Evolutionary conservation across 768 basidiomycete genomes (phyloP).

Genomic region (Suillus plorans): DNA sequence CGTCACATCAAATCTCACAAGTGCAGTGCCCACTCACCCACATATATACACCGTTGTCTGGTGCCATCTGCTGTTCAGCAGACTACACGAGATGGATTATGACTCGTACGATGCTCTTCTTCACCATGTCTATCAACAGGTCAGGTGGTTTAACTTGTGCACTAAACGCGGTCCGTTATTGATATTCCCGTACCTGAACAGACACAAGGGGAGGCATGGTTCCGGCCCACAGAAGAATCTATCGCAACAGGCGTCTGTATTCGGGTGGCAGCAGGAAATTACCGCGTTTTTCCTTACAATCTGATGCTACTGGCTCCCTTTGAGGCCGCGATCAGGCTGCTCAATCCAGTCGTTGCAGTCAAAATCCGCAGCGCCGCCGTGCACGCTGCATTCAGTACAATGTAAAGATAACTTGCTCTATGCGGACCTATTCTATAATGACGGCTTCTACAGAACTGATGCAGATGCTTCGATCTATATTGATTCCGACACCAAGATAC

Average conservation of each 20-base stretch:
- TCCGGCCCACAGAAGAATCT: slow-evolving; percentile 78
- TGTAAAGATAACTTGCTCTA: slow-evolving; percentile 40
- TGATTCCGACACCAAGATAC: slow-evolving; percentile 80
- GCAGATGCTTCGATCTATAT: slow-evolving; percentile 62
- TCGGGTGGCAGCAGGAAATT: slow-evolving; percentile 63
- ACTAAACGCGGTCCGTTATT: not conserved
- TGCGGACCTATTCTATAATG: slow-evolving; percentile 7
- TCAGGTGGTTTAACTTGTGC: slow-evolving; percentile 28
- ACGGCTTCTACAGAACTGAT: slow-evolving; percentile 40
- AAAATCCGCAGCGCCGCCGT: slow-evolving; percentile 80
- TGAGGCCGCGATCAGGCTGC: slow-evolving; percentile 65
- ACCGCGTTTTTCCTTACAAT: slow-evolving; percentile 83
- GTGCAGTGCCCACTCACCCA: not conserved
- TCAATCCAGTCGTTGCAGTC: slow-evolving; percentile 84
- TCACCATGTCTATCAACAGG: slow-evolving; percentile 77
- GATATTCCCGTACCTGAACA: slow-evolving; percentile 28
- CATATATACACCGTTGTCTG: slow-evolving; percentile 11
- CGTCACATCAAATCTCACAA: not conserved
- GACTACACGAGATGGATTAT: slow-evolving; percentile 60
- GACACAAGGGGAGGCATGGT: slow-evolving; percentile 85
- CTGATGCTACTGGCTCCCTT: slow-evolving; percentile 75
- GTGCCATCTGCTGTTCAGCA: not conserved
- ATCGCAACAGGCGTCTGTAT: slow-evolving; percentile 77
- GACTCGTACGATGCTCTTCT: slow-evolving; percentile 78
- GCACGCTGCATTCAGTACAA: slow-evolving; percentile 70